Evolutionary conservation across 345 rosid genomes (phyloP).

Genomic region (Populus euphratica): DNA sequence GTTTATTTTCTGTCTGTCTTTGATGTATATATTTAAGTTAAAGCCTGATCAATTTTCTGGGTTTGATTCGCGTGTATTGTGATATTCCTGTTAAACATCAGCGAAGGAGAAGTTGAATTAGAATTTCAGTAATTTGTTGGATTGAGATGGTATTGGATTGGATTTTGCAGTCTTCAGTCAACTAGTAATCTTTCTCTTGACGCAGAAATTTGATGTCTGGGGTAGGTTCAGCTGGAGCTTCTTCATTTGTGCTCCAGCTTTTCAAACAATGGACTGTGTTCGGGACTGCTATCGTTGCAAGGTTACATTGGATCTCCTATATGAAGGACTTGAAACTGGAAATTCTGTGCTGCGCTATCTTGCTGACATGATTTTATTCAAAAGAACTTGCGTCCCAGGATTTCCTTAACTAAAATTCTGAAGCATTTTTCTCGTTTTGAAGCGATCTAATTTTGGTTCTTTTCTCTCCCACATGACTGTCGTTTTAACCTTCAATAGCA

Average conservation of each 20-base stretch:
- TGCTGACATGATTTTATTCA: neutral
- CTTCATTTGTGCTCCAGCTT: neutral
- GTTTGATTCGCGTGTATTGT: neutral
- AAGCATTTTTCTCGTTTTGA: neutral
- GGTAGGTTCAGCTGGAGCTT: neutral
- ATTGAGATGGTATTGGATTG: neutral
- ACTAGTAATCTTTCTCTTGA: neutral
- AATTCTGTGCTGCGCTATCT: neutral
- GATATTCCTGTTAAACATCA: neutral
- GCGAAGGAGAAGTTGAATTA: neutral
- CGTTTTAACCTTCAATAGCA: no score
- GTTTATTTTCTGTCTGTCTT: conserved; percentile 8
- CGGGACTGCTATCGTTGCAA: neutral
- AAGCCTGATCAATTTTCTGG: conserved; percentile 17
- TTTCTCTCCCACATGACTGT: no score
- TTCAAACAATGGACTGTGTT: neutral
- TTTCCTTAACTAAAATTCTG: neutral
- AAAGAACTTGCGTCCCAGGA: neutral
- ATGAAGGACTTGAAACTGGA: no score
- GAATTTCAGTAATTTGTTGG: neutral
- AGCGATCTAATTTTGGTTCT: neutral
- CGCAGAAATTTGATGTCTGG: neutral
- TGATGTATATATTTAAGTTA: conserved; percentile 29
- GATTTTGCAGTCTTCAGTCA: neutral
- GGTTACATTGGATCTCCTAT: neutral